phyloP scores from a whole-genome alignment of 2,329 filamentous ascomycete species.

The Apiospora marii region DNA sequence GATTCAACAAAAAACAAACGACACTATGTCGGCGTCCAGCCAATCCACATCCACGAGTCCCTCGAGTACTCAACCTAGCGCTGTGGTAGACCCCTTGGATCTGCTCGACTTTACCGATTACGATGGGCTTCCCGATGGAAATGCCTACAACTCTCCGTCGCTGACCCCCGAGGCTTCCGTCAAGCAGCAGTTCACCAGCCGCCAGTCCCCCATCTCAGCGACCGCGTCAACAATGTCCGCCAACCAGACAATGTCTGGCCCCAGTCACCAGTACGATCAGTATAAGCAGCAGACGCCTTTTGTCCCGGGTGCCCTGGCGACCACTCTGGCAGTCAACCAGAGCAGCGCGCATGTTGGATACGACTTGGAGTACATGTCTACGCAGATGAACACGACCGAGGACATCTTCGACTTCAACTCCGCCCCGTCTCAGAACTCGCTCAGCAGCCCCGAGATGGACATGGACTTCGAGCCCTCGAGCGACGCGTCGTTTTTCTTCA shows the following conservation, averaged over 20 bases:
- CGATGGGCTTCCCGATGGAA: slow-evolving; percentile 63
- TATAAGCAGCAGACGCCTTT: slow-evolving; percentile 97
- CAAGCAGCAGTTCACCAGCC: slow-evolving; percentile 62
- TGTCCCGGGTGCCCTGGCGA: slow-evolving; percentile 82
- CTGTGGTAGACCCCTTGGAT: slow-evolving; percentile 60
- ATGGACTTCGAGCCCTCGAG: slow-evolving; percentile 70
- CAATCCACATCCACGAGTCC: slow-evolving; percentile 35
- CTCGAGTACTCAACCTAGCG: slow-evolving; percentile 30
- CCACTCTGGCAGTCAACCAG: slow-evolving; percentile 80
- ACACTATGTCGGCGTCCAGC: slow-evolving; percentile 33
- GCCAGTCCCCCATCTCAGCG: slow-evolving; percentile 59
- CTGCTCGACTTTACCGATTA: slow-evolving; percentile 70
- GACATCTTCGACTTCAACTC: slow-evolving; percentile 78
- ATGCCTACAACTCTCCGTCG: slow-evolving; percentile 67
- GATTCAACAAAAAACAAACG: neutral
- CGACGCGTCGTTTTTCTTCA: slow-evolving; percentile 72
- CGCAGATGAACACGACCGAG: slow-evolving; percentile 65
- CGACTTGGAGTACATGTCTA: slow-evolving; percentile 61
- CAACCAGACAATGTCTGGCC: slow-evolving; percentile 71
- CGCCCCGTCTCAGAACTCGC: slow-evolving; percentile 65
- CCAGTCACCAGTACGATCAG: slow-evolving; percentile 93
- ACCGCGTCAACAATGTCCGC: slow-evolving; percentile 63
- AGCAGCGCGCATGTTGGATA: slow-evolving; percentile 62
- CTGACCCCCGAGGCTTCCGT: slow-evolving; percentile 62
- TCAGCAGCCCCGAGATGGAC: slow-evolving; percentile 71